phyloP scores from a whole-genome alignment of 352 stramenopile species.

The Pythium vanterpoolii region DNA sequence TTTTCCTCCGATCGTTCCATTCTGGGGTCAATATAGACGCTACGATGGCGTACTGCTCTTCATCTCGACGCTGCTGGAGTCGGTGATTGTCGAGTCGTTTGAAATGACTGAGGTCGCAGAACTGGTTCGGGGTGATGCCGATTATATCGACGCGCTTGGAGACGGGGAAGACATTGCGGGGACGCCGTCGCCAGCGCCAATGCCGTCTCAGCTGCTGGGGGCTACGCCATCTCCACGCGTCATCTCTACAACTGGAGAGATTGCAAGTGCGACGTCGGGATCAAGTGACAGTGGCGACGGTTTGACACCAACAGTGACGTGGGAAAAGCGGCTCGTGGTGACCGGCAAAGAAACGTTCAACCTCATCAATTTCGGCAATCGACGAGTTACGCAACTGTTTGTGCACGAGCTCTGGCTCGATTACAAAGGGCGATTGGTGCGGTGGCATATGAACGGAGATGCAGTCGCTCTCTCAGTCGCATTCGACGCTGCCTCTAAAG shows the following conservation, averaged over 20 bases:
- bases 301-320: conserved; percentile 52
- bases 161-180: conserved; percentile 20
- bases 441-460: conserved; percentile 83
- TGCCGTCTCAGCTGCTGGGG: conserved; percentile 17
- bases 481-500: conserved; percentile 61
- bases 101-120: conserved; percentile 71
- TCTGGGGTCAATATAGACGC: conserved; percentile 81
- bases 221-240: conserved; percentile 9
- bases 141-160: conserved; percentile 56
- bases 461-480: conserved; percentile 75
- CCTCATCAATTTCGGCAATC: conserved; percentile 51
- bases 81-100: conserved; percentile 71
- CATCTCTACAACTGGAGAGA: neutral
- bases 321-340: conserved; percentile 71
- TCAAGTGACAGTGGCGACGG: conserved; percentile 14
- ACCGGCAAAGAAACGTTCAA: conserved; percentile 84
- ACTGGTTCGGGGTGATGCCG: conserved; percentile 59
- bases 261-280: neutral
- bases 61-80: conserved; percentile 79
- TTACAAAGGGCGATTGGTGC: conserved; percentile 78
- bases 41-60: conserved; percentile 80
- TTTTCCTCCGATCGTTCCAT: conserved; percentile 82
- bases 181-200: conserved; percentile 11
- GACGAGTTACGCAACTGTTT: conserved; percentile 77
- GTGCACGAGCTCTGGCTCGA: conserved; percentile 85